Conservation (phyloP, 2,329 filamentous ascomycete genomes). For the Byssochlamys sp. region DNA sequence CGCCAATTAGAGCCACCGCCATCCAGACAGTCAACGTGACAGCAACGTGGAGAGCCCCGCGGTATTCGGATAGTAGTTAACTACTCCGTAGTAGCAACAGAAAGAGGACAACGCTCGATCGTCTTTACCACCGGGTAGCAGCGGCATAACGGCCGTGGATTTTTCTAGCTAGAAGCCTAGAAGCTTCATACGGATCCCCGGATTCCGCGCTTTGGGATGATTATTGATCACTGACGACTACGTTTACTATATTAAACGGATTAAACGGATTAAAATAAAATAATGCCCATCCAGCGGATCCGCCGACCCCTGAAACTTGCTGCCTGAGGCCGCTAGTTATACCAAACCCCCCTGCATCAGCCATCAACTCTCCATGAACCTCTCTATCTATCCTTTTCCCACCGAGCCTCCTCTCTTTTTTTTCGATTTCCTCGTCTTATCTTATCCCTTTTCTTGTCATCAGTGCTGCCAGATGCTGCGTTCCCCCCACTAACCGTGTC, state of each 20-base stretch:
- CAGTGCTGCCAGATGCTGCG: background rate
- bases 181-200: background rate
- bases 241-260: too few relatives aligned
- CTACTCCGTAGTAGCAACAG: background rate
- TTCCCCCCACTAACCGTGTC: background rate
- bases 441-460: background rate
- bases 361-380: background rate
- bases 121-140: background rate
- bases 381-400: background rate
- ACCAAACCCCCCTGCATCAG: slow-evolving; percentile 1
- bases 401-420: background rate
- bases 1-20: background rate
- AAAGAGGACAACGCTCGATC: background rate
- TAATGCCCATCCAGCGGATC: background rate
- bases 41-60: background rate
- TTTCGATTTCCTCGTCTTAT: background rate
- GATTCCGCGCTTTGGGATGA: background rate
- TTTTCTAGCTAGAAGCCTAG: background rate
- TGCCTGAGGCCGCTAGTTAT: background rate
- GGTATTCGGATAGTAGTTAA: background rate
- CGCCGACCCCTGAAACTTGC: background rate
- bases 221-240: background rate
- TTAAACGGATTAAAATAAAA: too few relatives aligned
- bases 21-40: background rate
- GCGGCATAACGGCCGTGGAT: background rate